Base-by-base conservation (phyloP, 2,329 filamentous ascomycete species). In the Chaetothyriales sp. region DNA sequence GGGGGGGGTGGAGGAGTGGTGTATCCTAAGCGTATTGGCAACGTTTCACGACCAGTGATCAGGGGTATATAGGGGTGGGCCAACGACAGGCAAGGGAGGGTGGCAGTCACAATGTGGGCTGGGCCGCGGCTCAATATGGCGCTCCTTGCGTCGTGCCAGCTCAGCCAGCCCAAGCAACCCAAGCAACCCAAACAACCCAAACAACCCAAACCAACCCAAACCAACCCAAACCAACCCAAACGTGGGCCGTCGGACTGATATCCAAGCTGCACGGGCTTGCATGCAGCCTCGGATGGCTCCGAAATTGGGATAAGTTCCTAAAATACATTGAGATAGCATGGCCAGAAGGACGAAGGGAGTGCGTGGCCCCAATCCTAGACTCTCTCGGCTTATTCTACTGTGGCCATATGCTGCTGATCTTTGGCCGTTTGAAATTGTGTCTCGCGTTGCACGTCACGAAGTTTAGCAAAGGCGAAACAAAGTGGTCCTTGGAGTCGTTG, bases 41-140 rank as follows among this genome's bases (percentile, higher is more conserved):
- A 40, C 33, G 33, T 40, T 40, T 40, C 33, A 40, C 33, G 10
- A 40, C 10, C 5, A 4, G 33, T 40, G 33, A 40, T 13, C 10
- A 15, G 33, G 33, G 33, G 29, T 15, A 40, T 15, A 40, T 5
- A 40, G 33, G 2, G 4, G 13, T 5, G 33, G 33, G 4, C 13
- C 33, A 40, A 40, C 33, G 33, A 15, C 10, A 40, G 15, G 33
- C 33, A 40, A 40, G 33, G 29, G 15, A 15, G 33, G 13, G 13
- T 15, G 33, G 10, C 33, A 40, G 33, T 40, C 51, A 43, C 44
- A 37, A n/a, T 28, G 15, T 48, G 44, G 45, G 45, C 51, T 28
- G 51, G 48, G 33, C 43, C 43, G 44, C 45, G 28, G 49, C 52
- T 51, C 51, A 51, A 52, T 54, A 55, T 49, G 53, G 52, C 51